A percentile compares a stretch with the other conserved stretches of the same genome.
phyloP scores from a whole-genome alignment of 805 yeast genomes.

The Candida rishiriensis region DNA sequence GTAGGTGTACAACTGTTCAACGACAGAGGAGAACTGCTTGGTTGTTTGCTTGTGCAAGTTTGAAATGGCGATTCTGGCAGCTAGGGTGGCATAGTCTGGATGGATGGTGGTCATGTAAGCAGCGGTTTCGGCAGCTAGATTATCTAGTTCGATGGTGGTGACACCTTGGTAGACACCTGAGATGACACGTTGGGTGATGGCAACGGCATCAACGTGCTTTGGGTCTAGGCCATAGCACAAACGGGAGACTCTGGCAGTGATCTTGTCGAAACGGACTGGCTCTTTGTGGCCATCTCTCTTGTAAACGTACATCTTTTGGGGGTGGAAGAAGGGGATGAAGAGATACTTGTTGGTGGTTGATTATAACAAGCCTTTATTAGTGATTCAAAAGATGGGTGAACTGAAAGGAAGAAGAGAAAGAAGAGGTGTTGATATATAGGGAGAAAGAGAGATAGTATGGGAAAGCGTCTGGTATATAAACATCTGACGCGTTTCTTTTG shows the following conservation, averaged over 20 bases:
- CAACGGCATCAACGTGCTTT: constrained; percentile 88
- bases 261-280: constrained; percentile 92
- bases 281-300: constrained; percentile 94
- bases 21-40: constrained; percentile 75
- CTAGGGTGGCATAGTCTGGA: constrained; percentile 94
- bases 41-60: constrained; percentile 93
- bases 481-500: neutral
- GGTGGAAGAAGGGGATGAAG: neutral
- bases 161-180: constrained; percentile 98
- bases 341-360: neutral
- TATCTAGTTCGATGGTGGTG: constrained; percentile 81
- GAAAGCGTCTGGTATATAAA: neutral
- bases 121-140: constrained; percentile 89
- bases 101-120: constrained; percentile 97
- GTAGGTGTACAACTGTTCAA: constrained; percentile 68
- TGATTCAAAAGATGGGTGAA: neutral
- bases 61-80: constrained; percentile 94
- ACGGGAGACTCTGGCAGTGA: constrained; percentile 91
- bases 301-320: constrained; percentile 62
- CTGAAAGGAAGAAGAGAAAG: neutral
- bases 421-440: neutral
- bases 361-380: neutral
- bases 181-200: constrained; percentile 92
- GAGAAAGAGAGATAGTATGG: neutral
- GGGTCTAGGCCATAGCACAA: constrained; percentile 93